Base-by-base conservation (phyloP, 257 asterid species). In the Salvia miltiorrhiza region DNA sequence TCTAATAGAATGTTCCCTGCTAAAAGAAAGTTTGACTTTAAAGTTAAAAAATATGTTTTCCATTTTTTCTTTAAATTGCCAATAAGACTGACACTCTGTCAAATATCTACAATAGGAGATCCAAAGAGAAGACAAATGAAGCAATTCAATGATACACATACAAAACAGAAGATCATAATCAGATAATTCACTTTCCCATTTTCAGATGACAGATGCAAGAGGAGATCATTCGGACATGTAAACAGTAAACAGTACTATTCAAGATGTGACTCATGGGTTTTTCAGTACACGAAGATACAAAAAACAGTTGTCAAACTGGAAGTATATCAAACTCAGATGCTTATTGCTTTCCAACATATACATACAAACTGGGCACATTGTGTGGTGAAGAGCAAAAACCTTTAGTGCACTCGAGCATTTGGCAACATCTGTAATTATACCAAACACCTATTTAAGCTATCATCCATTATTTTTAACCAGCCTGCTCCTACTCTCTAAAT, bases 1-100 rank as follows among this genome's bases (percentile, higher is more conserved):
- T 57, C 56, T 21, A 67, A 47, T 24, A 23, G 8, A 54, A 60
- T 41, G 53, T 54, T 61, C 59, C 83, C 81, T 70, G 77, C 24
- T 73, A 58, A 73, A 52, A 39, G 43, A 11, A 53, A 69, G 17
- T 57, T 45, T 20, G 17, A 0, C 63, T 28, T 44, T n/a, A 21
- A 23, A 37, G 17, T 58, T 26, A 33, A 35, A 59, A 63, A 24
- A 53, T 28, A 57, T 0, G 20, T 7, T 19, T 20, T 28, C 33
- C 52, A 32, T 63, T 57, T 70, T 62, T 28, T 70, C 47, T 26
- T 17, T n/a, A 17, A 26, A 28, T 48, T 40, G 37, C 59, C 52
- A 11, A 63, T 20, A 32, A 58, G 56, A 47, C n/a, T 9, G 4
- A 70, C 43, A 32, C 16, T 19, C 53, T 4, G 0, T 35, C 35